phyloP scores from a whole-genome alignment of 768 basidiomycete species.

The Gloeostereum incarnatum region DNA sequence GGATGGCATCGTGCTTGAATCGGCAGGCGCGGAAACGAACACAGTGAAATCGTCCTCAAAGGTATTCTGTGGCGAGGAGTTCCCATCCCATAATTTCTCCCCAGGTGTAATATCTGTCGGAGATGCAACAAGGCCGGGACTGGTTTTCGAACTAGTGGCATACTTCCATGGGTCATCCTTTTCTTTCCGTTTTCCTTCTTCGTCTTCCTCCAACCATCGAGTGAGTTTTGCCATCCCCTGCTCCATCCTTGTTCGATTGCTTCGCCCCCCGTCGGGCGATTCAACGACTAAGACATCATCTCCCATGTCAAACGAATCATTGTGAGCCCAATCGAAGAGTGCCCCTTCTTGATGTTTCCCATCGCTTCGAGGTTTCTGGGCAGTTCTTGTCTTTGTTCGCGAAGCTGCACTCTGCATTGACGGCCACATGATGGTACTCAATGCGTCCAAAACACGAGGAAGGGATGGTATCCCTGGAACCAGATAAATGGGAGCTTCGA shows the following conservation, averaged over 20 bases:
- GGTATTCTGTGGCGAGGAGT: slow-evolving; percentile 1
- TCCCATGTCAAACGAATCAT: slow-evolving; percentile 20
- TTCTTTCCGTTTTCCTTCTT: slow-evolving; percentile 11
- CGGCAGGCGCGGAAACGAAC: slow-evolving; percentile 54
- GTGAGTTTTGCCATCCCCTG: slow-evolving; percentile 51
- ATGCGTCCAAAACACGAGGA: slow-evolving; percentile 64
- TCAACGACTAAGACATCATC: slow-evolving; percentile 11
- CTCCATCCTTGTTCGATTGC: slow-evolving; percentile 24
- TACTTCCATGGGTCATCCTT: slow-evolving; percentile 32
- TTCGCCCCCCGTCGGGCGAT: slow-evolving; percentile 13
- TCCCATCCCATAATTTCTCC: slow-evolving; percentile 2
- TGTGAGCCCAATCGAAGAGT: slow-evolving; percentile 34
- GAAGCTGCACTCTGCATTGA: slow-evolving; percentile 46
- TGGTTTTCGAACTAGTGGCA: no score
- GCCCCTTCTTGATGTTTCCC: slow-evolving; percentile 20
- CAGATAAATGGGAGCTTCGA: slow-evolving; percentile 1
- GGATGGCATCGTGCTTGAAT: slow-evolving; percentile 1
- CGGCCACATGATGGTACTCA: slow-evolving; percentile 88
- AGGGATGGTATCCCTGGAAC: slow-evolving; percentile 44
- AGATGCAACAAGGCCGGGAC: neutral
- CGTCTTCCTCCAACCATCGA: slow-evolving; percentile 51
- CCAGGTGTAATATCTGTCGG: neutral
- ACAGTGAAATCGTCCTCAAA: slow-evolving; percentile 80
- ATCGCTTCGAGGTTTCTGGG: slow-evolving; percentile 4
- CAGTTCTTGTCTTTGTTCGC: slow-evolving; percentile 12